Base-by-base conservation (phyloP, 768 basidiomycete genomes). In the Podaxis sp. region DNA sequence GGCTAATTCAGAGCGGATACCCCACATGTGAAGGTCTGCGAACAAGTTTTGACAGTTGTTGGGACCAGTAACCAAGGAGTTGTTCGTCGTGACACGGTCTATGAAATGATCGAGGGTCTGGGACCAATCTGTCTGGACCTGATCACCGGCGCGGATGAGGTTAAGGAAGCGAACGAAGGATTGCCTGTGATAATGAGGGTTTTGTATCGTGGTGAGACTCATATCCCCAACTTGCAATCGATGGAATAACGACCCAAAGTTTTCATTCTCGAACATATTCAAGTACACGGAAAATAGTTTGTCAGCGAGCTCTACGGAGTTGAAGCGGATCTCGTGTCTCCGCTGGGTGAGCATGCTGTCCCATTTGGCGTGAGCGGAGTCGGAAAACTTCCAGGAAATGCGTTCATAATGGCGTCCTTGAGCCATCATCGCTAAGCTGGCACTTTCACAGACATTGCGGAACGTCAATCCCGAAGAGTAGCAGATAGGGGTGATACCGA, bases 11-110 rank as follows among this genome's bases (percentile, higher is more conserved):
- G 76, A 75, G 61, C 75, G 67, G 0, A 85, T 65, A 12, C 75
- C 76, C 24, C 76, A 69, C 13, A 77, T 72, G 63, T 83, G 75
- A 4, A 84, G 69, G 17, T 81, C 76, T 15, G 73, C 67, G 54
- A 74, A 79, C 55, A 86, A 68, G 49, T 86, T 84, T 60, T 85
- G 82, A 62, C 76, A 75, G 61, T 77, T 74, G 27, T 54, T 66
- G n/a, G 56, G n/a, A 8, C 74, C 76, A 47, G 72, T 63, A 0
- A 73, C 5, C 8, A 76, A 66, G 0, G 53, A 68, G 46, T 43
- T 66, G 50, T 73, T 73, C 1, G 50, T 27, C 7, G 57, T 56
- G 9, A 76, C 65, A 15, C 76, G 66, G 17, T 62, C 51, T 13
- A 74, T 63, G 61, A 78, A 76, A 40, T 56, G 63, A 8, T 67